Base-by-base conservation (phyloP, 495 filamentous ascomycete species). In the Neurospora sp. region DNA sequence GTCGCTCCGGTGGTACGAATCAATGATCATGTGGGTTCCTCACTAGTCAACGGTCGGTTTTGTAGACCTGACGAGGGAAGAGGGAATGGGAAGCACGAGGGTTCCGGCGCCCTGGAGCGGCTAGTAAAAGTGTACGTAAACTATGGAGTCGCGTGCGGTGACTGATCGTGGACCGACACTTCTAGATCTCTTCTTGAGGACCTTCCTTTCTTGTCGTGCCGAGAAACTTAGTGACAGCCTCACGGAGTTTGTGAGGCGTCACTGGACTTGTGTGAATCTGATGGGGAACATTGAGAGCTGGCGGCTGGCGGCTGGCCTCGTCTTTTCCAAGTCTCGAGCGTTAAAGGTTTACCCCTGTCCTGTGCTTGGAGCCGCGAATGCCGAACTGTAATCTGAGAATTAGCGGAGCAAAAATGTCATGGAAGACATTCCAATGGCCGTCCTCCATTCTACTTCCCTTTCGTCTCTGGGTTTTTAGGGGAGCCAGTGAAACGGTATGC, bases 201-300 rank as follows among this genome's bases (percentile, higher is more conserved):
- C 77, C 75, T 78, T 78, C 77, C 77, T 78, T 46, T 77, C 74
- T 78, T 31, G 77, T 78, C 75, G 59, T 48, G 72, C 69, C 74
- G 69, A 73, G 73, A 68, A 71, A 10, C 22, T 61, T 61, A 11
- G 53, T 61, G 40, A 38, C 70, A 72, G 69, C 71, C 70, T 73
- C 65, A 61, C 42, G 69, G 18, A 53, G 22, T 9, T 46, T 27
- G 46, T 42, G 8, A 61, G 37, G 41, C 39, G 22, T 46, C 65
- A 41, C 6, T 48, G 38, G n/a, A 12, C 3, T 35, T 14, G 22
- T 65, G 22, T 11, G 6, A 35, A 22, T 20, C 42, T 12, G 72
- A 53, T 37, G 35, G 37, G 37, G 22, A 70, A 40, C 39, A 35
- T 14, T 20, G 11, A 22, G 40, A 31, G 20, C 40, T 27, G 40